Percentiles rank a stretch among this genome's conserved stretches.
phyloP scores from a whole-genome alignment of 345 rosid genomes.

The Sisymbrium irio region DNA sequence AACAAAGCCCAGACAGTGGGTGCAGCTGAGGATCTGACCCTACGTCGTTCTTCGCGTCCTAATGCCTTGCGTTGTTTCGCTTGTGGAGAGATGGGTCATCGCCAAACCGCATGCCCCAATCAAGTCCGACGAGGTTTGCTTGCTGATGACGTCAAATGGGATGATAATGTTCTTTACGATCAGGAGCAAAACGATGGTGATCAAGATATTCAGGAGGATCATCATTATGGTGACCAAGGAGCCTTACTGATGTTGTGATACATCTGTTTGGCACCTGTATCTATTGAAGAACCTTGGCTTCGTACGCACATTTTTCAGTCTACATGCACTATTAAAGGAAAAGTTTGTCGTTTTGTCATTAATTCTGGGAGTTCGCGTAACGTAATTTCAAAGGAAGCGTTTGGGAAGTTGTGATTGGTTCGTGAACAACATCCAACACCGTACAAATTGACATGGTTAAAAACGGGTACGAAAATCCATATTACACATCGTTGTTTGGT shows the following conservation, averaged over 20 bases:
- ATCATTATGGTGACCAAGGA: neutral
- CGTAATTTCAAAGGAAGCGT: neutral
- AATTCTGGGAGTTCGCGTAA: neutral
- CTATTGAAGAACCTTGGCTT: neutral
- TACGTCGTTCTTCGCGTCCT: too few species aligned
- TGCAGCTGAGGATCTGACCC: too few species aligned
- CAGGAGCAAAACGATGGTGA: neutral
- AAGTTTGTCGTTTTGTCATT: neutral
- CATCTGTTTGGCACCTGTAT: neutral
- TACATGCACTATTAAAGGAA: neutral
- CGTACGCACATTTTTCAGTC: neutral
- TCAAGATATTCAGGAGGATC: neutral
- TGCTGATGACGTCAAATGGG: neutral
- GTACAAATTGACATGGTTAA: neutral
- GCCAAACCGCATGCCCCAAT: too few species aligned
- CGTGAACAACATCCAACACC: neutral
- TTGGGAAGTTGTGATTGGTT: accelerated
- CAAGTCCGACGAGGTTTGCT: too few species aligned
- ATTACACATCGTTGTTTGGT: neutral
- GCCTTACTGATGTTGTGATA: neutral
- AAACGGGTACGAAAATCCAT: neutral
- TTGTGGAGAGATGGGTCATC: too few species aligned
- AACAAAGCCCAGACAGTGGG: too few species aligned
- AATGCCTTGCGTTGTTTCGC: too few species aligned
- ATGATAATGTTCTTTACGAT: neutral